These are phyloP conservation scores for Acanthamoeba triangularis DNA, from an alignment of 208 protist species.

Conservation along the genomic window DNA sequence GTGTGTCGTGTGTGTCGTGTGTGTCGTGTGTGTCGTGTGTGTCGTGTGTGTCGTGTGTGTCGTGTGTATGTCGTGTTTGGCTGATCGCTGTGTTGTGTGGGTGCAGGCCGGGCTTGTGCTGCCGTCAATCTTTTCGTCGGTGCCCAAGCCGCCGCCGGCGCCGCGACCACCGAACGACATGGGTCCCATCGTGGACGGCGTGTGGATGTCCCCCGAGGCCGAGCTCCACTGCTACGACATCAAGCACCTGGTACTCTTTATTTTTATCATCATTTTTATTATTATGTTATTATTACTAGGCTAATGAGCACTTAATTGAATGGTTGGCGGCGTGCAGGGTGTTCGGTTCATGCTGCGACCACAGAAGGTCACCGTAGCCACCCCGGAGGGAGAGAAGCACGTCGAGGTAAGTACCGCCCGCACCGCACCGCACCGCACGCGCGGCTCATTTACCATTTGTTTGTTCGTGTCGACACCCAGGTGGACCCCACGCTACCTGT, in stretches of 20 bases:
- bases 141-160: conserved; percentile 43
- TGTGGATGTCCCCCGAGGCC: conserved; percentile 63
- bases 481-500: neutral
- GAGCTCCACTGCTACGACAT: conserved; percentile 65
- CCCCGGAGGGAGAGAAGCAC: neutral
- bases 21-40: neutral
- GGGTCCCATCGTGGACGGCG: conserved; percentile 25
- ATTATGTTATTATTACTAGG: neutral
- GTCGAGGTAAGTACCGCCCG: conserved; percentile 4
- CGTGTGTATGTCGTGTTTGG: neutral
- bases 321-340: neutral
- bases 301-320: neutral
- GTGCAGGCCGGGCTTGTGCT: neutral
- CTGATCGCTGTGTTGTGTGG: neutral
- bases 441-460: neutral
- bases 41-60: too few species aligned
- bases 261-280: neutral
- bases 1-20: neutral
- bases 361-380: conserved; percentile 60
- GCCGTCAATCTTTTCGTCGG: conserved; percentile 1
- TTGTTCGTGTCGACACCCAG: too few species aligned
- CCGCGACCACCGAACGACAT: conserved; percentile 37
- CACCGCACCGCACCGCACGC: neutral
- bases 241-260: neutral
- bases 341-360: conserved; percentile 61